Base-by-base conservation (phyloP, 2,329 filamentous ascomycete genomes). In the Dichotomopilus funicola region DNA sequence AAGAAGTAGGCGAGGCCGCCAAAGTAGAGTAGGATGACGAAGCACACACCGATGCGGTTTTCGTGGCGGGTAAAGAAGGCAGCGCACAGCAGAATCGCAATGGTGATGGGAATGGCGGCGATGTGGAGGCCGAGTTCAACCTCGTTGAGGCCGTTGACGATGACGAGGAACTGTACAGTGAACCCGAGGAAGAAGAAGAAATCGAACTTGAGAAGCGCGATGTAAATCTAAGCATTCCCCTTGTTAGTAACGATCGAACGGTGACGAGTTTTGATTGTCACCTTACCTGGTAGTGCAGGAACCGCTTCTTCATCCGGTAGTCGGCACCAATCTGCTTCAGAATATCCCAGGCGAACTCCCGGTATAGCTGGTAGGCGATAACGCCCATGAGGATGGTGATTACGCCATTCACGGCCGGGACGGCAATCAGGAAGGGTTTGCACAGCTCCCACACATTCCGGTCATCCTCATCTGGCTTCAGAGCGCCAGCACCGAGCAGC, bases 121-220 rank as follows among this genome's bases (percentile, higher is more conserved):
- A 94, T 85, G 6, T 95, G 99, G 51, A 97, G 78, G 53, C 81
- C 87, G 65, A 94, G 89, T 71, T 99, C 94, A 65, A 83, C 76
- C 59, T 86, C 81, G 48, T 80, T 79, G 61, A 81, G 76, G 58
- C 77, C 80, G 45, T 82, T 86, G 57, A 99, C 91, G 57, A 97
- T 88, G 64, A 99, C 92, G 53, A 97, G 81, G 72, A 99, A 99
- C 69, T 99, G 94, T 47, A 99, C 89, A 6, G 94, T 97, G 72
- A 99, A 99, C 53, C 92, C 94, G 50, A 99, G 83, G 79, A 99
- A 99, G 78, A 99, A 97, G 83, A 99, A 99, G 74, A 99, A 97
- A 74, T 99, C 94, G 71, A 99, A 99, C 73, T 99, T 99, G 62
- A 99, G 81, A 9, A 99, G 81, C 40, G 94, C 90, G 67, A 99